Base-by-base conservation (phyloP, 2,329 filamentous ascomycete species). In the Leptographium procerum region DNA sequence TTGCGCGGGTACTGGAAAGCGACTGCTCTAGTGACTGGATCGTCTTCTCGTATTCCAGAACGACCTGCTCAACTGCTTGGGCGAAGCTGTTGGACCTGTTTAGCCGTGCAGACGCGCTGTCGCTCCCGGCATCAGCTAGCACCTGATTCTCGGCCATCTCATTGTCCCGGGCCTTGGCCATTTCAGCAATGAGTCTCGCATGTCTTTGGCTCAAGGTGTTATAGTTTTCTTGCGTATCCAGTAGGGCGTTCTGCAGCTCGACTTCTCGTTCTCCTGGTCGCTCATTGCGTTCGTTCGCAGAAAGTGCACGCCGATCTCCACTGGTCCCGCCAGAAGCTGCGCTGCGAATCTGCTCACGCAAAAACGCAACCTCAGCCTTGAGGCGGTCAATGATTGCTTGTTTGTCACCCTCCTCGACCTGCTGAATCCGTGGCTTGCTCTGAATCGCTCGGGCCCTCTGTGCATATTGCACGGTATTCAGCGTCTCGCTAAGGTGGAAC, bases 31-130 rank as follows among this genome's bases (percentile, higher is more conserved):
- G 80, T 57, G 84, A 87, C 70, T 97, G 91, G 55, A 99, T 99
- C 0, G 95, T 99, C 78, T 95, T 97, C 71, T 99, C 95, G 69
- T 99, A 99, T 72, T 99, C 94, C 54, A 97, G 76, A 3, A 99
- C 90, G 26, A 99, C 90, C 68, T 95, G 89, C 67, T 99, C 94
- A 24, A 99, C 92, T 31, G 92, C 92, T 69, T 95, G 88, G 1
- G 92, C 91, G 69, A 99, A 97, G 0, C 89, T 95, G 69, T 95
- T 96, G 22, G 95, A 99, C 47, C 94, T 86, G 69, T 96, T 95
- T 63, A 97, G 75, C 57, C 94, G 83, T 69, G 96, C 91, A 28
- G 91, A 86, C 1, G 91, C 89, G 64, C 78, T 89, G 68, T 92
- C 90, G 57, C 85, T 89, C 19, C 86, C 75, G 14, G 83, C 80